These are phyloP conservation scores for Colletotrichum somersetense DNA, from an alignment of 2,329 filamentous ascomycete species.

Conservation along the genomic window DNA sequence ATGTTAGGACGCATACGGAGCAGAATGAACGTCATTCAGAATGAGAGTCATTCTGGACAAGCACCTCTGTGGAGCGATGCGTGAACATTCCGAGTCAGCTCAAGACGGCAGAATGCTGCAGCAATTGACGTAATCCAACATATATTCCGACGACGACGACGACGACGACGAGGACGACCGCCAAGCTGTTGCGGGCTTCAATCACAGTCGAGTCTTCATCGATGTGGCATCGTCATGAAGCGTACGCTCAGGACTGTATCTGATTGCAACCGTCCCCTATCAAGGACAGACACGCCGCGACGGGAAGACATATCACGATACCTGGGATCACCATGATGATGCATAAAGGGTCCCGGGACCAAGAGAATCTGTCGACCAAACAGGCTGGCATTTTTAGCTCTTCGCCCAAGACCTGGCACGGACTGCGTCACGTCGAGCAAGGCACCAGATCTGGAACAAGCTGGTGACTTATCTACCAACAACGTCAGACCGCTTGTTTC, in stretches of 20 bases:
- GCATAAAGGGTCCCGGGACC: too few relatives aligned
- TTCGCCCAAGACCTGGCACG: too few relatives aligned
- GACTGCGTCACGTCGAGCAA: conserved; percentile 3
- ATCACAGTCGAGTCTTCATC: too few relatives aligned
- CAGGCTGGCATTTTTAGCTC: too few relatives aligned
- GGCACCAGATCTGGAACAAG: conserved; percentile 18
- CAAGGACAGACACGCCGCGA: too few relatives aligned
- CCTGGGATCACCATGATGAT: too few relatives aligned
- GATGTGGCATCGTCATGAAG: too few relatives aligned
- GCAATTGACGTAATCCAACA: background rate
- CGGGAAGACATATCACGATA: too few relatives aligned
- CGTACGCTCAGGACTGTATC: too few relatives aligned
- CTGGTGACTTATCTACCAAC: conserved; percentile 1
- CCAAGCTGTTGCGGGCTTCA: too few relatives aligned
- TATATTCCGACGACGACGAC: background rate
- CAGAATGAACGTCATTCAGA: background rate
- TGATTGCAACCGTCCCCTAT: too few relatives aligned
- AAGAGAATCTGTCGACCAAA: too few relatives aligned
- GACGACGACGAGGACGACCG: background rate
- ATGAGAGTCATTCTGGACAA: background rate
- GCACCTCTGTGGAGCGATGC: background rate
- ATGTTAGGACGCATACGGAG: background rate
- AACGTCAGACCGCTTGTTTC: background rate
- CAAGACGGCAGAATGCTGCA: conserved; percentile 14
- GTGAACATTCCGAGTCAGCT: conserved; percentile 22